Conservation (phyloP, 192 early-diverging fungal species). For the Coemansia sp. region DNA sequence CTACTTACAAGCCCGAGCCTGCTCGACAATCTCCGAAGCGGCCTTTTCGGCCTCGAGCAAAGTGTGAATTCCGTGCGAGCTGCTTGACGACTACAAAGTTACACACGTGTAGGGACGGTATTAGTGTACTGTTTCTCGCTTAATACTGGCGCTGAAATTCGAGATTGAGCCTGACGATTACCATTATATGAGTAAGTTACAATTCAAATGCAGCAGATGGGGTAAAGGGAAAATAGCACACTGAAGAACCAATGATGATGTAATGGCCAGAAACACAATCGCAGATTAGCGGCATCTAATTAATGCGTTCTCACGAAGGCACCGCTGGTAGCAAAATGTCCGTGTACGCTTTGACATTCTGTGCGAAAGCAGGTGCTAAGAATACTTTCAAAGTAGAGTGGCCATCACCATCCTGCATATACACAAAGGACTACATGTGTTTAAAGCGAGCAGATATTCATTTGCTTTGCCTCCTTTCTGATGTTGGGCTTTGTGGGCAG, state of each 20-base stretch:
- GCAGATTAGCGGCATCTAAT: background rate
- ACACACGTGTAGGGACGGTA: background rate
- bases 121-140: too few species aligned
- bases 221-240: background rate
- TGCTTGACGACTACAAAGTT: slow-evolving; percentile 56
- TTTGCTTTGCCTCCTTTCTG: too few species aligned
- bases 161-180: background rate
- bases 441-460: too few species aligned
- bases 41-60: slow-evolving; percentile 98
- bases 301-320: background rate
- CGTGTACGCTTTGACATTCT: too few species aligned
- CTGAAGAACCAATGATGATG: background rate
- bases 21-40: slow-evolving; percentile 87
- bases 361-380: too few species aligned
- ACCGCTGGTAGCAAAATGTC: too few species aligned
- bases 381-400: too few species aligned
- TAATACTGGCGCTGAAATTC: background rate
- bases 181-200: background rate
- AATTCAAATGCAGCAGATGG: background rate
- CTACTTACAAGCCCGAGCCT: slow-evolving; percentile 73
- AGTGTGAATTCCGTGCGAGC: slow-evolving; percentile 89
- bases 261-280: background rate
- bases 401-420: too few species aligned
- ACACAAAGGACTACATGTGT: too few species aligned
- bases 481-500: too few species aligned